phyloP scores from a whole-genome alignment of 306 rosid genomes.

The Pyrus betulifolia region DNA sequence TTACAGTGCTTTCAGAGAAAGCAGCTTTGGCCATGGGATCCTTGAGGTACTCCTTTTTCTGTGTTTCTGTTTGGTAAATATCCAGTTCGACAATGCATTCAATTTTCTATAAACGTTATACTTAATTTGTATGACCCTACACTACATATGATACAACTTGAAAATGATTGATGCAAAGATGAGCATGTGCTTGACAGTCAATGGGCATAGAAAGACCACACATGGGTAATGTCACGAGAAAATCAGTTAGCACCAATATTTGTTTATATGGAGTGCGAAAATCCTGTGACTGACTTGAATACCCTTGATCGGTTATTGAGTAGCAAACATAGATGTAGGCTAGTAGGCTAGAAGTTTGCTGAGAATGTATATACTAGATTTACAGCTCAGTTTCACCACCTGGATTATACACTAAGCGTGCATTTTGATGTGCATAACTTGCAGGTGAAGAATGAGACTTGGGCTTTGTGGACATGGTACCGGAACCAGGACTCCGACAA shows the following conservation, averaged over 20 bases:
- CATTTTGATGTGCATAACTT: constrained; percentile 15
- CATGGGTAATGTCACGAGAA: no score
- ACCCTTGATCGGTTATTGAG: no score
- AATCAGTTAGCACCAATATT: no score
- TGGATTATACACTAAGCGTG: background rate
- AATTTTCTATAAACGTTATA: background rate
- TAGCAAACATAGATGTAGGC: background rate
- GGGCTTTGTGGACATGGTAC: constrained; percentile 79
- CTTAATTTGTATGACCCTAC: background rate
- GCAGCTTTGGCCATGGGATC: constrained; percentile 78
- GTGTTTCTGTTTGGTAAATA: background rate
- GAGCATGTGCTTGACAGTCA: background rate
- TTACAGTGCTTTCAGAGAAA: constrained; percentile 67
- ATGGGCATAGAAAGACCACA: background rate
- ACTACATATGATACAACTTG: background rate
- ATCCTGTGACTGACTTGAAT: background rate
- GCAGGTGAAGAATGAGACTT: constrained; percentile 76
- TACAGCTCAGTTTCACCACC: background rate
- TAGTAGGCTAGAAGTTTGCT: no score
- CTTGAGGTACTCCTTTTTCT: constrained; percentile 44
- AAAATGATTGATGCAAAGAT: background rate
- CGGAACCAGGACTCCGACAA: constrained; percentile 59
- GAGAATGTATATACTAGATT: no score
- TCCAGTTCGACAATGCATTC: background rate
- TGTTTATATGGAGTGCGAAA: no score